Evolutionary conservation across 148 eudicot genomes (phyloP).

Genomic region (Talinum fruticosum): DNA sequence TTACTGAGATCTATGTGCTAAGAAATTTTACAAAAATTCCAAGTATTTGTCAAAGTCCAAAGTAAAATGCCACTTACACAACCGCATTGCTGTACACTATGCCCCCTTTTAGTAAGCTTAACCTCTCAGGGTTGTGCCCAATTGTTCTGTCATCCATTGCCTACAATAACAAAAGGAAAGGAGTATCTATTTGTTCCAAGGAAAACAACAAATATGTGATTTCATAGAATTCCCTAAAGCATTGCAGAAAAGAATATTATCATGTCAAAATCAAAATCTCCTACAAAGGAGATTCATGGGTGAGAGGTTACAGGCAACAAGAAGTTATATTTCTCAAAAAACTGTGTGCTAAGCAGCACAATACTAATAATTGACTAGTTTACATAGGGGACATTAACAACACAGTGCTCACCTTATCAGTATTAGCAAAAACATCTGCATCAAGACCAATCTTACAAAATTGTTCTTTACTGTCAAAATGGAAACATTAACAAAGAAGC

Average conservation of each 20-base stretch:
- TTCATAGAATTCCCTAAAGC: background rate
- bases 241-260: background rate
- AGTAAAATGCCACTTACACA: constrained; percentile 52
- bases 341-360: background rate
- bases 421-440: constrained; percentile 68
- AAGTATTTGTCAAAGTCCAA: constrained; percentile 9
- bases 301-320: background rate
- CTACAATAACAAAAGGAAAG: constrained; percentile 33
- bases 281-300: background rate
- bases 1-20: background rate
- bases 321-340: background rate
- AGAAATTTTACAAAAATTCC: background rate
- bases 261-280: constrained; percentile 3
- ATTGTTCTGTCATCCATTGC: constrained; percentile 86
- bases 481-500: constrained; percentile 2
- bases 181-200: background rate
- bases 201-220: background rate
- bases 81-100: constrained; percentile 81
- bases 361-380: background rate
- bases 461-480: constrained; percentile 63
- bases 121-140: constrained; percentile 91
- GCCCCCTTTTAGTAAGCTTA: constrained; percentile 86
- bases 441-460: constrained; percentile 75
- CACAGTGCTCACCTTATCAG: constrained; percentile 56
- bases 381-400: background rate